Evolutionary conservation across 305 asterid species (phyloP), one percentile per base, ranked within the genome.

Genomic region (Striga hermonthica): DNA sequence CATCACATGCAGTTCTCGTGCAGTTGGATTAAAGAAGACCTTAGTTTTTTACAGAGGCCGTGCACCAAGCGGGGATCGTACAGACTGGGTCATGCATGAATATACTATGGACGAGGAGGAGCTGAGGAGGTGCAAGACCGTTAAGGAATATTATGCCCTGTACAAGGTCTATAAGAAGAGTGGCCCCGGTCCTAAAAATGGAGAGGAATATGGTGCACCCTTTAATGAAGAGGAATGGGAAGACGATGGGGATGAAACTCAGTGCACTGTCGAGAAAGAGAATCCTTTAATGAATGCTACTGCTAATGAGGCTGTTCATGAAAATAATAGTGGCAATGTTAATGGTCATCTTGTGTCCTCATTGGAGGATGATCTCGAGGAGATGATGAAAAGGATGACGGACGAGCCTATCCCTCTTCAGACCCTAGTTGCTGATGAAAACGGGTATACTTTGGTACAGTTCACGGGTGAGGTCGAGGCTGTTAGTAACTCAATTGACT

Each of bases 41-140:
- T 81, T 94, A 66, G 91, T 94, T 36, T 91, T 80, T 80, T 87
- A 94, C 6, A 72, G 72, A 81, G 99, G 99, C 10, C 95, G 97
- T 64, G 96, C 99, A 5, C 99, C 99, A 55, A 71, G 43, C 13
- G 97, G 97, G 22, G 76, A 83, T 35, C 96, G 99, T 8, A 94
- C 99, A 0, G 96, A 94, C 54, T 94, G 99, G 98, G 99, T 94
- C 60, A 94, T 94, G 99, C 98, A 94, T 31, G 99, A 94, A 40
- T 94, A 94, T 59, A 84, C 95, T 41, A 66, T 94, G 82, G 85
- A 83, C 48, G 97, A 86, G 66, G 93, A 75, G 53, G 99, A 91
- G 83, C 74, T 94, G 60, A 82, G 77, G 70, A 80, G 88, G 69
- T 88, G 96, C 69, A 44, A 44, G 13, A 57, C 49, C 36, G 84